A percentile compares a stretch with the other conserved stretches of the same genome.
Conservation (phyloP, 2,329 filamentous ascomycete species). For the Fusarium goolgardi region DNA sequence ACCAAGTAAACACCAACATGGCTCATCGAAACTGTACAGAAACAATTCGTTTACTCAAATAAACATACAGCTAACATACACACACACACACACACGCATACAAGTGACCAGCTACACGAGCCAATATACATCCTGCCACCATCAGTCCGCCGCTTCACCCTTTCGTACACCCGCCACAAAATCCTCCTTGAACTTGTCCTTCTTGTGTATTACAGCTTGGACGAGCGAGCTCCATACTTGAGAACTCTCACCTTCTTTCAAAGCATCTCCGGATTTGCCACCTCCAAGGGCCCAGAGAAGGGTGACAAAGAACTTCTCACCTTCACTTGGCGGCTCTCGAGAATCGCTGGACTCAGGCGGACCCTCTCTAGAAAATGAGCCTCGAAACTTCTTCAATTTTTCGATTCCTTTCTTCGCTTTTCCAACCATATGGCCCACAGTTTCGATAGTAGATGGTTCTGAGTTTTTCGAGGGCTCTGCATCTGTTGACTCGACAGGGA, state of each 20-base stretch:
- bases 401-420: fast-evolving
- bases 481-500: background rate
- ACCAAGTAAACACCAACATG: background rate
- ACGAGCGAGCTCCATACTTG: background rate
- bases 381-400: background rate
- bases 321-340: background rate
- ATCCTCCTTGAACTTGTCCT: background rate
- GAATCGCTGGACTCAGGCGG: background rate
- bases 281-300: slow-evolving; percentile 15
- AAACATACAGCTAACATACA: background rate
- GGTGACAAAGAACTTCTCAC: background rate
- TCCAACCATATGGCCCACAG: background rate
- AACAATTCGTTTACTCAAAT: no score
- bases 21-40: background rate
- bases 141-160: background rate
- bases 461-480: background rate
- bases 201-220: background rate
- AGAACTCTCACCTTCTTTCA: background rate
- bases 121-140: background rate
- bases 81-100: background rate
- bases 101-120: background rate
- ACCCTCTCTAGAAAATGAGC: background rate
- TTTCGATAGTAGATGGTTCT: fast-evolving
- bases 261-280: background rate
- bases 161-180: background rate